A percentile compares a stretch with the other conserved stretches of the same genome.
These are phyloP conservation scores for Macrolepiota fuliginosa DNA, from an alignment of 768 basidiomycete genomes.

Conservation along the genomic window DNA sequence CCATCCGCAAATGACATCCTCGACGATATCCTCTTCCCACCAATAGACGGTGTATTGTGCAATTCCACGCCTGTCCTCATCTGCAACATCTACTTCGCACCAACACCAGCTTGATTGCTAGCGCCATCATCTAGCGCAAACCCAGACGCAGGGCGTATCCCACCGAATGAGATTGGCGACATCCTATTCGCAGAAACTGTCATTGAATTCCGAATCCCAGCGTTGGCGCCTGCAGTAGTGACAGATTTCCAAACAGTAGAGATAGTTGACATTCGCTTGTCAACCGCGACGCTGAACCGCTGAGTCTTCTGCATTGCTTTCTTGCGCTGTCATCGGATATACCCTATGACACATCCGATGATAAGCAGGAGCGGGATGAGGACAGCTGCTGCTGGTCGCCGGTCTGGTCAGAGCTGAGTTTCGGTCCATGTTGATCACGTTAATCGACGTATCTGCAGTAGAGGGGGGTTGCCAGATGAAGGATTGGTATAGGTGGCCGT, in stretches of 20 bases:
- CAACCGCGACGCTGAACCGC: slow-evolving; percentile 64
- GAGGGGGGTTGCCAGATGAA: slow-evolving; percentile 28
- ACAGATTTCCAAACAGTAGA: slow-evolving; percentile 76
- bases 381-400: slow-evolving; percentile 56
- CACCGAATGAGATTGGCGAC: slow-evolving; percentile 57
- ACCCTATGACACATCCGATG: too few relatives aligned
- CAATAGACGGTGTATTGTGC: too few relatives aligned
- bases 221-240: slow-evolving; percentile 64
- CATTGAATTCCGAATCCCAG: slow-evolving; percentile 70
- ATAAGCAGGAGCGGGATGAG: slow-evolving; percentile 61
- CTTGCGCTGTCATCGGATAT: slow-evolving; percentile 52
- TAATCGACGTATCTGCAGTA: slow-evolving; percentile 34
- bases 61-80: too few relatives aligned
- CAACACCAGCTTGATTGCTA: too few relatives aligned
- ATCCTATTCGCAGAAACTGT: slow-evolving; percentile 40
- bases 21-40: too few relatives aligned
- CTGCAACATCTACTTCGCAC: too few relatives aligned
- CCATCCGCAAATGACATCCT: too few relatives aligned
- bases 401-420: too few relatives aligned
- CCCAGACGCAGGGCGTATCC: slow-evolving; percentile 46
- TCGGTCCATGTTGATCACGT: slow-evolving; percentile 35
- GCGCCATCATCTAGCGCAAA: slow-evolving; percentile 42
- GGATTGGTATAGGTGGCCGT: slow-evolving; percentile 56
- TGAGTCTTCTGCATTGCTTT: slow-evolving; percentile 49
- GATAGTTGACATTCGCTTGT: slow-evolving; percentile 83